A percentile compares a stretch with the other conserved stretches of the same genome.
phyloP scores from a whole-genome alignment of 2,329 filamentous ascomycete species.

The Aspergillus quadrilineatus region DNA sequence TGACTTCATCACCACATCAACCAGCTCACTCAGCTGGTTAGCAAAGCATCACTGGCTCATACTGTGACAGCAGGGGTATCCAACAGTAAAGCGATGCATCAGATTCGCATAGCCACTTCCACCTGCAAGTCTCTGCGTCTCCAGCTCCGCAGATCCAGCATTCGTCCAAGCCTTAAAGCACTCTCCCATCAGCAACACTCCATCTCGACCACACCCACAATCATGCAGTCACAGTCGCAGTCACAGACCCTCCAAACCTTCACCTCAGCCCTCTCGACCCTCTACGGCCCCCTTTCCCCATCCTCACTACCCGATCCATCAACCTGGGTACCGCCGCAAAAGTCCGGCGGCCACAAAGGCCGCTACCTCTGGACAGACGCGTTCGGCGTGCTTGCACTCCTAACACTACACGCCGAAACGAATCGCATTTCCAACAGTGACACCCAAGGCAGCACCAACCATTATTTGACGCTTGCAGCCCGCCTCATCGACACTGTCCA shows the following conservation, averaged over 20 bases:
- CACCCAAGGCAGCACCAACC: slow-evolving; percentile 22
- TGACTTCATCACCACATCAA: slow-evolving; percentile 1
- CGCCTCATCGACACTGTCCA: slow-evolving; percentile 55
- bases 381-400: slow-evolving; percentile 59
- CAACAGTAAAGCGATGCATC: too few species aligned
- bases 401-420: slow-evolving; percentile 52
- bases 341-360: slow-evolving; percentile 56
- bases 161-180: too few species aligned
- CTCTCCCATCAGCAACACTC: too few species aligned
- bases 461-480: slow-evolving; percentile 52
- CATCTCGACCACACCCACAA: not conserved
- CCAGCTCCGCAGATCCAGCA: too few species aligned
- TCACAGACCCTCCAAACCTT: slow-evolving; percentile 23
- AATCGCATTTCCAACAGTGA: not conserved
- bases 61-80: too few species aligned
- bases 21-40: not conserved
- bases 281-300: slow-evolving; percentile 43
- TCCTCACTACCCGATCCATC: slow-evolving; percentile 26
- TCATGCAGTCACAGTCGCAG: not conserved
- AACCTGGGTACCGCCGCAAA: slow-evolving; percentile 51
- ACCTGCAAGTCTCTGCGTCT: too few species aligned
- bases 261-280: slow-evolving; percentile 39
- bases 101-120: too few species aligned
- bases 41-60: too few species aligned
- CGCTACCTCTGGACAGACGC: slow-evolving; percentile 63